A percentile compares a stretch with the other conserved stretches of the same genome.
Conservation (phyloP, 164 flowering plant genomes). For the Annona cherimola region DNA sequence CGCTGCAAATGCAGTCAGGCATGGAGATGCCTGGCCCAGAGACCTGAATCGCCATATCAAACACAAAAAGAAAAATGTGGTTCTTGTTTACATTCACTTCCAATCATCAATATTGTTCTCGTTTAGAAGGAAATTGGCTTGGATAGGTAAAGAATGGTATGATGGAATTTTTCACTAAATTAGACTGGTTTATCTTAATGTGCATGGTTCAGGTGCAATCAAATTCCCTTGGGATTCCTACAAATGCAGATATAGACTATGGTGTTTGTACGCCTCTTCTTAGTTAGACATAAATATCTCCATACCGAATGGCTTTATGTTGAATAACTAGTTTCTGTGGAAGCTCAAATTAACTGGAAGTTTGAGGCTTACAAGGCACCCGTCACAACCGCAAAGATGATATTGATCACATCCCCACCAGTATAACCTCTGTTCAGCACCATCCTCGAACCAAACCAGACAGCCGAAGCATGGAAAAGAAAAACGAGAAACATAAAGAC, state of each 20-base stretch:
- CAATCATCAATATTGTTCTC: neutral
- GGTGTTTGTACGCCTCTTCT: neutral
- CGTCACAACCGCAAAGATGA: constrained; percentile 36
- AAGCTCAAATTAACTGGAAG: neutral
- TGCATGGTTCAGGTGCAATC: neutral
- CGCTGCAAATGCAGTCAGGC: constrained; percentile 45
- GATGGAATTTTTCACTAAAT: no score
- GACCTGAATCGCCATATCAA: constrained; percentile 23
- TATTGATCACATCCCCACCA: constrained; percentile 43
- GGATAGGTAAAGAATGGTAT: no score
- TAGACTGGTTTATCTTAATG: neutral
- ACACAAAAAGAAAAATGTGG: neutral
- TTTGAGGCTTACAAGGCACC: constrained; percentile 42
- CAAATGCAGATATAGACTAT: no score
- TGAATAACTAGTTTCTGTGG: neutral
- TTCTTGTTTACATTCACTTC: neutral
- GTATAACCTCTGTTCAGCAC: constrained; percentile 36
- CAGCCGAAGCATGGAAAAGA: constrained; percentile 33
- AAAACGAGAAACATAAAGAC: constrained; percentile 22
- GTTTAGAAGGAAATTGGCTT: no score
- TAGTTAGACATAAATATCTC: neutral
- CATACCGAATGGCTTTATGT: neutral
- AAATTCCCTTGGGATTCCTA: neutral
- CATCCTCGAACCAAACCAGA: constrained; percentile 45
- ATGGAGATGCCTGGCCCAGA: constrained; percentile 52